Evolutionary conservation across 345 rosid genomes (phyloP).

Genomic region (Cardamine occulta): DNA sequence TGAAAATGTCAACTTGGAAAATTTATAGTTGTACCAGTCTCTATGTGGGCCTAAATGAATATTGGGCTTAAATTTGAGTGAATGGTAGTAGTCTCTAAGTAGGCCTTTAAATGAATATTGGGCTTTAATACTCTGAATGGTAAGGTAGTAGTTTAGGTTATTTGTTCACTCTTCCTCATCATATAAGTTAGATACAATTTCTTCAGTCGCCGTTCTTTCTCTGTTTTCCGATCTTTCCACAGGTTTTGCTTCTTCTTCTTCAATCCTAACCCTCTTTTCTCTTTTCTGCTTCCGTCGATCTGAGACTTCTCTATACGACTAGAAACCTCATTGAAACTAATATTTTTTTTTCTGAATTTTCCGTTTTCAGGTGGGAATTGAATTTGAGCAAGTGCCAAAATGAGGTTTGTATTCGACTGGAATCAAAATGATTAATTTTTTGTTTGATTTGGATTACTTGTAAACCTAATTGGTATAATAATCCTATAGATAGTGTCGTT

Average conservation of each 20-base stretch:
- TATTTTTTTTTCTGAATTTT: background rate
- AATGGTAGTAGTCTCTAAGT: no score
- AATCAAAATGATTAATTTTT: background rate
- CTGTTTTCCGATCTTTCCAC: constrained; percentile 12
- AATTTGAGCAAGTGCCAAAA: constrained; percentile 10
- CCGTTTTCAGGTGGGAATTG: constrained; percentile 26
- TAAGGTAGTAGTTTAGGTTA: background rate
- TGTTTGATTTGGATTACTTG: background rate
- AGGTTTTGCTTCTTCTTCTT: constrained; percentile 27
- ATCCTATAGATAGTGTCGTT: background rate
- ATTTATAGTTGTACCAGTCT: no score
- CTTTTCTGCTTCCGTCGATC: background rate
- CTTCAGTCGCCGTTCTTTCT: background rate
- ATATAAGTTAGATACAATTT: background rate
- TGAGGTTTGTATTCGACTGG: constrained; percentile 40
- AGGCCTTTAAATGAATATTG: no score
- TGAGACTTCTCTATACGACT: background rate
- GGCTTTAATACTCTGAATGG: background rate
- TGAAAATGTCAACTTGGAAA: no score
- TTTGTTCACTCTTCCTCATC: background rate
- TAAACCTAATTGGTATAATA: background rate
- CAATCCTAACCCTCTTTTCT: background rate
- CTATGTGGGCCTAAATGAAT: background rate
- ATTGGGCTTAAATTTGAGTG: background rate
- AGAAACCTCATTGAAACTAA: background rate